Evolutionary conservation across 495 filamentous ascomycete species (phyloP), one percentile per base, ranked within the genome.

Genomic region (Daldinia grandis): DNA sequence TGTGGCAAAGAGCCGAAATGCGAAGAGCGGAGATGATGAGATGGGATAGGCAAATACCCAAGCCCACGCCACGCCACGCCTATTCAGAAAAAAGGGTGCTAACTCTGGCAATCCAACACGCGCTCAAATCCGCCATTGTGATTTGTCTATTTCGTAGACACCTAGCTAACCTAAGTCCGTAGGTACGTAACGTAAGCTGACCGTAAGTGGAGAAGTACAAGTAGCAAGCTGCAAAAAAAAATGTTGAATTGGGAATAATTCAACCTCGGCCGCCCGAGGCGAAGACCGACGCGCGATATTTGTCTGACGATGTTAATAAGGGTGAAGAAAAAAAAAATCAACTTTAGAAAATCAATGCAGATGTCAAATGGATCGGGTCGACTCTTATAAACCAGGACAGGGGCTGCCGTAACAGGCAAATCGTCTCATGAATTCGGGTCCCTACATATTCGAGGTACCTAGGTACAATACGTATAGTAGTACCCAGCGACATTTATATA

Each of bases 61-160:
- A 8, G 37, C 7, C 42, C 42, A 47, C n/a, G n/a, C 42, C 42
- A 47, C n/a, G n/a, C 42, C 19, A 47, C 31, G 21, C 19, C 42
- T 2, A 21, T 9, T 47, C 2, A 24, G 12, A 21, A 47, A 47
- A 12, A 30, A 50, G 19, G 50, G 17, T 35, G 30, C 54, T 27
- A 69, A 69, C 54, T 58, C 33, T 47, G 66, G 66, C 37, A 69
- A 69, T 17, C 56, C 31, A 70, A 64, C 67, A 65, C 56, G 67
- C n/a, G 67, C 37, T 15, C 57, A 27, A 62, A 57, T 51, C 49
- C 24, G 68, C 56, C 68, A 65, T 71, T 66, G 38, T 71, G 58
- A 62, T 58, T 65, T 42, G 42, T 47, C 42, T 38, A 14, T 14
- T 35, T 1, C 7, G 12, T 35, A 35, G 31, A 35, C 31, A 14